Evolutionary conservation across 2,329 filamentous ascomycete genomes (phyloP).

Genomic region (Aurifilum marmelostoma): DNA sequence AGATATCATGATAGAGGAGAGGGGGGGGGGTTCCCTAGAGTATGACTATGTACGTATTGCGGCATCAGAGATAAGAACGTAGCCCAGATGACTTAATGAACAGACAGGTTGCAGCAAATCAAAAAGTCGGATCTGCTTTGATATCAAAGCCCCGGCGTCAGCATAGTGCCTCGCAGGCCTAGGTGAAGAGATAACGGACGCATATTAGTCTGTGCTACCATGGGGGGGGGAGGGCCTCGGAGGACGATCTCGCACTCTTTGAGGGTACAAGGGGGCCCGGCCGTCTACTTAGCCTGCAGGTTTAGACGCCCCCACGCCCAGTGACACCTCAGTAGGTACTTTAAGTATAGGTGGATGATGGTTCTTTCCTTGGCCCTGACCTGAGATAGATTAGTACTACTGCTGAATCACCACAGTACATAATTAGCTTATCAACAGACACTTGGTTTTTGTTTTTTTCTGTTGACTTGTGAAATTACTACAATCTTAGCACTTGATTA

Average conservation of each 20-base stretch:
- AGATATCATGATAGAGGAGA: not conserved
- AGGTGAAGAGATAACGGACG: not conserved
- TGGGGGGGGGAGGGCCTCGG: not conserved
- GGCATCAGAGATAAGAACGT: conserved; percentile 6
- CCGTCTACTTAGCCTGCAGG: not conserved
- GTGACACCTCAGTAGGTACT: not conserved
- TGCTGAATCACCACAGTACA: not conserved
- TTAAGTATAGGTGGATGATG: not conserved
- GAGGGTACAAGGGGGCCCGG: not conserved
- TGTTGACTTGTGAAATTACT: not conserved
- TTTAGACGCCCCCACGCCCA: conserved; percentile 1
- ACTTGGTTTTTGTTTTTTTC: not conserved
- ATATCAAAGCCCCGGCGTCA: not conserved
- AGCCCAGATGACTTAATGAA: conserved; percentile 2
- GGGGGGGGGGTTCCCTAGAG: no score
- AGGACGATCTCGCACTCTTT: conserved; percentile 1
- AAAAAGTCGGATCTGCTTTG: not conserved
- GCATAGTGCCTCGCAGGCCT: not conserved
- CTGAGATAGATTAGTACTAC: not conserved
- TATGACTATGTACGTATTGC: not conserved
- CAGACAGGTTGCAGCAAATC: conserved; percentile 2
- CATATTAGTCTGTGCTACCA: not conserved
- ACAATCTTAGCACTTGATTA: not conserved
- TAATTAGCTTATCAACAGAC: not conserved
- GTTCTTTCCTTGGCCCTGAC: not conserved